A percentile compares a stretch with the other conserved stretches of the same genome.
Conservation (phyloP, 371 early-diverging fungal species). For the Mycotypha africana region DNA sequence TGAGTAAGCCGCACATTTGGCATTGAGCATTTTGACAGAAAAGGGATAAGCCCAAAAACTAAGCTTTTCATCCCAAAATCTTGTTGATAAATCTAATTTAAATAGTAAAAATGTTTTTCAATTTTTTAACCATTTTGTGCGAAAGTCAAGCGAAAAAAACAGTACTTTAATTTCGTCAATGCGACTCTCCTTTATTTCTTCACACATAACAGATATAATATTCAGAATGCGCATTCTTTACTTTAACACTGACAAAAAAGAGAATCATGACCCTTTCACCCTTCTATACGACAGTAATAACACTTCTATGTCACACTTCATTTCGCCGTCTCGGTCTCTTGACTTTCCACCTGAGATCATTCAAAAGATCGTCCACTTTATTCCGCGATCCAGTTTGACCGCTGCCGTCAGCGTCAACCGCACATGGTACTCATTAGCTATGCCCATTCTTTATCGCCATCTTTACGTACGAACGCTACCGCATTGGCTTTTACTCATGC, state of each 20-base stretch:
- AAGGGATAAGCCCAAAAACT: no score
- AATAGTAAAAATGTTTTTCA: no score
- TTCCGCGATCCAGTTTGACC: slow-evolving; percentile 24
- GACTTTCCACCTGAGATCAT: slow-evolving; percentile 29
- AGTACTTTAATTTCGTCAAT: no score
- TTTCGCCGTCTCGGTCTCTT: not conserved
- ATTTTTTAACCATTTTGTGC: no score
- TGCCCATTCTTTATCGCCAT: slow-evolving; percentile 28
- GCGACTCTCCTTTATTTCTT: no score
- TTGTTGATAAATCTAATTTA: no score
- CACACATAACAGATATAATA: no score
- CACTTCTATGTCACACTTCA: not conserved
- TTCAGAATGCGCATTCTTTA: slow-evolving; percentile 19
- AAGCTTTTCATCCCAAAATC: no score
- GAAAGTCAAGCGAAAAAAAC: no score
- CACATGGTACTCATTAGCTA: slow-evolving; percentile 26
- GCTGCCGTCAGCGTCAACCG: slow-evolving; percentile 10
- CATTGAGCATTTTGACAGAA: no score
- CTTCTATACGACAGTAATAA: slow-evolving; percentile 1
- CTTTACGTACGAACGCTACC: slow-evolving; percentile 24
- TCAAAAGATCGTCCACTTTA: slow-evolving; percentile 13
- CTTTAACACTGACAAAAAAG: slow-evolving; percentile 6
- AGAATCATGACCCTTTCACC: slow-evolving; percentile 4
- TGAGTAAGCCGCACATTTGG: no score
- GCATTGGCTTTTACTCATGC: slow-evolving; percentile 23